A percentile compares a stretch with the other conserved stretches of the same genome.
These are phyloP conservation scores for Aspergillus cavernicola DNA, from an alignment of 495 filamentous ascomycete genomes.

Conservation along the genomic window DNA sequence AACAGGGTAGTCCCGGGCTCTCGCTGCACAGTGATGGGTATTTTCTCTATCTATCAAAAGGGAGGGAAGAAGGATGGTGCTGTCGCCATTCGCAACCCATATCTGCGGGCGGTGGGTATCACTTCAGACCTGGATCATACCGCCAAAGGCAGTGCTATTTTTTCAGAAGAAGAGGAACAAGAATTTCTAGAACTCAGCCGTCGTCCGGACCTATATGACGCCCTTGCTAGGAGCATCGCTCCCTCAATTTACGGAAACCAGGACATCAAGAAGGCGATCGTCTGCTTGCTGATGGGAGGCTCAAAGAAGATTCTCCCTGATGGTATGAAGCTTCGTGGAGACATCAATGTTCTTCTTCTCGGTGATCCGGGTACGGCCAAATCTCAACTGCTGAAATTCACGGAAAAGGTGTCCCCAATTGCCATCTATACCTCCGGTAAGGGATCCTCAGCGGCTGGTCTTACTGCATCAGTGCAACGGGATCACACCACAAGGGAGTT, in stretches of 20 bases:
- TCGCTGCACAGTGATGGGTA: slow-evolving; percentile 90
- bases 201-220: slow-evolving; percentile 84
- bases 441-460: slow-evolving; percentile 95
- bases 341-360: slow-evolving; percentile 96
- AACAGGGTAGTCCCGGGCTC: slow-evolving; percentile 96
- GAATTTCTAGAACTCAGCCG: slow-evolving; percentile 93
- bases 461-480: slow-evolving; percentile 95
- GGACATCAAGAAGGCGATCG: slow-evolving; percentile 98
- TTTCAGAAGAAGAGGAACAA: slow-evolving; percentile 95
- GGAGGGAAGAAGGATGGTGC: slow-evolving; percentile 79
- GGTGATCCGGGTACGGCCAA: slow-evolving; percentile 99
- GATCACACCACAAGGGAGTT: slow-evolving; percentile 92
- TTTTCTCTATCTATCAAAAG: slow-evolving; percentile 95
- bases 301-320: slow-evolving; percentile 98
- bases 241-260: slow-evolving; percentile 95
- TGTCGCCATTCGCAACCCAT: slow-evolving; percentile 93
- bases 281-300: slow-evolving; percentile 90
- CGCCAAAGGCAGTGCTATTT: slow-evolving; percentile 77
- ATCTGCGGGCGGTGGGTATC: slow-evolving; percentile 91
- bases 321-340: slow-evolving; percentile 96
- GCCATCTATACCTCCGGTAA: slow-evolving; percentile 99
- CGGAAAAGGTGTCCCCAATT: slow-evolving; percentile 93
- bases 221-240: slow-evolving; percentile 88
- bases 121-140: slow-evolving; percentile 86
- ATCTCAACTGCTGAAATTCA: slow-evolving; percentile 95